Conservation (phyloP, 1,139 yeast species). For the Hyphopichia khmerensis region DNA sequence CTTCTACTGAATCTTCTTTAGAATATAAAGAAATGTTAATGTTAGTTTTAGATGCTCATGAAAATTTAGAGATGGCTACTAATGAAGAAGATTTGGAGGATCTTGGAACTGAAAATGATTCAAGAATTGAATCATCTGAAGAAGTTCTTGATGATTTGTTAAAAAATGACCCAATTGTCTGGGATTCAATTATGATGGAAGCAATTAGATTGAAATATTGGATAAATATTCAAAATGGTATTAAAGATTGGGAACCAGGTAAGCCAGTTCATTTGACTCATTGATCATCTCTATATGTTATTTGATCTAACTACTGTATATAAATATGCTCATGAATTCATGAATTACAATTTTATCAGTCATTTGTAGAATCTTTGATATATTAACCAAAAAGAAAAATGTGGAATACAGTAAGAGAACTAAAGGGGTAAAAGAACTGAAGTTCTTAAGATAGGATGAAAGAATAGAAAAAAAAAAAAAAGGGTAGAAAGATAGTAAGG, state of each 20-base stretch:
- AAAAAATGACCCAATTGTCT: slow-evolving; percentile 37
- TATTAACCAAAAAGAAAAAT: not conserved
- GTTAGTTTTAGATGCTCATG: slow-evolving; percentile 81
- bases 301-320: not conserved
- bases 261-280: slow-evolving; percentile 64
- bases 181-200: slow-evolving; percentile 60
- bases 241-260: slow-evolving; percentile 78
- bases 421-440: too few relatives aligned
- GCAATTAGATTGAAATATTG: slow-evolving; percentile 81
- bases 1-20: slow-evolving; percentile 28
- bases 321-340: not conserved
- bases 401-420: slow-evolving; percentile 3
- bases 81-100: slow-evolving; percentile 55
- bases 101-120: slow-evolving; percentile 55
- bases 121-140: slow-evolving; percentile 46
- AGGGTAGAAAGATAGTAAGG: not conserved
- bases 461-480: not conserved
- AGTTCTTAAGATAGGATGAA: too few relatives aligned
- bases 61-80: slow-evolving; percentile 63
- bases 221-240: slow-evolving; percentile 72
- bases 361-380: not conserved
- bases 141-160: slow-evolving; percentile 27
- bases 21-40: slow-evolving; percentile 60
- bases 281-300: slow-evolving; percentile 20
- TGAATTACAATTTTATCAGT: too few relatives aligned